Conservation (phyloP, 2,329 filamentous ascomycete genomes). For the Fusarium succisae region DNA sequence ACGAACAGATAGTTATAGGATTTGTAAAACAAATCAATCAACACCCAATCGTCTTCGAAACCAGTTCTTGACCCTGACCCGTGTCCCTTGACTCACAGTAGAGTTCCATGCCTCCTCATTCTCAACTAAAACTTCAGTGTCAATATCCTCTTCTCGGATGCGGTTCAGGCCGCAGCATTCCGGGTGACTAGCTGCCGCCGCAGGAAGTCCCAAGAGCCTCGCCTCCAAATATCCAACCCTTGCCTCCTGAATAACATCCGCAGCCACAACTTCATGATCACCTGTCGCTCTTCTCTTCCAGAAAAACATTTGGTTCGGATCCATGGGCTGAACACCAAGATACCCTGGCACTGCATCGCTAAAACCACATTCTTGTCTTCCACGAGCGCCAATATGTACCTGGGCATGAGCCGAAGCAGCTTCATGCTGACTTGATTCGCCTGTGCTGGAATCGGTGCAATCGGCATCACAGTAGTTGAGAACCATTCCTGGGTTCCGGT, state of each 20-base stretch:
- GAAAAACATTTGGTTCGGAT: not conserved
- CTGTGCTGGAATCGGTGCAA: accelerated
- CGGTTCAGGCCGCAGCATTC: not conserved
- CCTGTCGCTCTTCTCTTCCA: not conserved
- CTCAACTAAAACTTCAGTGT: not conserved
- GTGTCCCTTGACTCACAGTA: accelerated
- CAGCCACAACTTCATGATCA: not conserved
- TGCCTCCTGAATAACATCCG: not conserved
- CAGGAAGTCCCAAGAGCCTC: not conserved
- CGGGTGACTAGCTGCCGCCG: not conserved
- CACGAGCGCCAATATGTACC: not conserved
- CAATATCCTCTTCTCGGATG: accelerated
- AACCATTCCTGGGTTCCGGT: not conserved
- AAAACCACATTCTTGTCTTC: not conserved
- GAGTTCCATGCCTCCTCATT: not conserved
- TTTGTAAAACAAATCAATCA: too few relatives aligned
- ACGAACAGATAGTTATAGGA: accelerated
- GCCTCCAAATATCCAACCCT: not conserved
- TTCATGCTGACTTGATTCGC: not conserved
- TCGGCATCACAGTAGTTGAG: not conserved
- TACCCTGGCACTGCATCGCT: not conserved
- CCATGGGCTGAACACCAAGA: not conserved
- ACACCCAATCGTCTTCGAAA: not conserved
- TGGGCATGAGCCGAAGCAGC: not conserved
- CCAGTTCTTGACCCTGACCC: not conserved